phyloP scores from a whole-genome alignment of 805 yeast genomes.

The Yamadazyma sp. region DNA sequence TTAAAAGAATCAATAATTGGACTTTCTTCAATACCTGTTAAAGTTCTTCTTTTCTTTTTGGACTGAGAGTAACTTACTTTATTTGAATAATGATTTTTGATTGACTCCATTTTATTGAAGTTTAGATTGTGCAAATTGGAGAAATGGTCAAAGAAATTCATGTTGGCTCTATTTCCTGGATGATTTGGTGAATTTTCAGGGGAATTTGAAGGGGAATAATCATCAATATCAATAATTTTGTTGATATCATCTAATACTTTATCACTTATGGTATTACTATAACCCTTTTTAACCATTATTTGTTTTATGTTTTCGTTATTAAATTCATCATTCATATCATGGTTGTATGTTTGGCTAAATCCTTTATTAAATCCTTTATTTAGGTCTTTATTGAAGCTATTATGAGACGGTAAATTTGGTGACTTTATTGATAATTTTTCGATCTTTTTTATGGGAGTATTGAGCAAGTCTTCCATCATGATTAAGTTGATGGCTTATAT shows the following conservation, averaged over 20 bases:
- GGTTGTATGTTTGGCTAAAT: too few species aligned
- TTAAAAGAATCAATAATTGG: conserved; percentile 2
- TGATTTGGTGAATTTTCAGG: conserved; percentile 1
- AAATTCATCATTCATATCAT: too few species aligned
- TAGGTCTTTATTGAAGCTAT: too few species aligned
- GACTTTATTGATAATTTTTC: conserved; percentile 29
- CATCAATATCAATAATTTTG: conserved; percentile 17
- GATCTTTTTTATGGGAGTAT: conserved; percentile 41
- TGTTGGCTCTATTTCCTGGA: background rate
- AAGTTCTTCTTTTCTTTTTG: conserved; percentile 29
- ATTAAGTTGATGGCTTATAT: background rate
- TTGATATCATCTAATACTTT: conserved; percentile 46
- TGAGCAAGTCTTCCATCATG: conserved; percentile 18
- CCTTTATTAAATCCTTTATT: conserved; percentile 4
- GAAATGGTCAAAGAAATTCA: background rate
- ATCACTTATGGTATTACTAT: conserved; percentile 44
- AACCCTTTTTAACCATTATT: conserved; percentile 42
- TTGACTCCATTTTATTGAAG: conserved; percentile 47
- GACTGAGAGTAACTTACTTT: background rate
- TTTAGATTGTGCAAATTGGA: conserved; percentile 26
- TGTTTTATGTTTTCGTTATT: too few species aligned
- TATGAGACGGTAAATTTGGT: conserved; percentile 25
- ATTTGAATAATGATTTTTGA: conserved; percentile 46
- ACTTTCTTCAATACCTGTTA: conserved; percentile 41
- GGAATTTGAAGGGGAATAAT: conserved; percentile 5